Conservation (phyloP, 2,329 filamentous ascomycete genomes). For the Penicillium olsonii region DNA sequence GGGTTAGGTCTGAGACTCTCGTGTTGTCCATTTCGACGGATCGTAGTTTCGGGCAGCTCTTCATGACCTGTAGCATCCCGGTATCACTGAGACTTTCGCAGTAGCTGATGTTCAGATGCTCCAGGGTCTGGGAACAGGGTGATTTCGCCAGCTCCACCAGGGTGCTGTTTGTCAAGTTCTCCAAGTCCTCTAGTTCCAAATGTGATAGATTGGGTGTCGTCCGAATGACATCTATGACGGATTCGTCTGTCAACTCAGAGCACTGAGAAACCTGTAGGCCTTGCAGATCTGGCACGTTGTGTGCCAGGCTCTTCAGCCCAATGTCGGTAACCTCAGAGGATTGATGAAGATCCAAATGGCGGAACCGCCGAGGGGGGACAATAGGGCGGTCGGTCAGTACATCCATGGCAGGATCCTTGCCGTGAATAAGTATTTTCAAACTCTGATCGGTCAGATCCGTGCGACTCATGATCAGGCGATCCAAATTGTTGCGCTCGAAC, state of each 20-base stretch:
- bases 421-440: constrained; percentile 73
- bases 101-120: constrained; percentile 85
- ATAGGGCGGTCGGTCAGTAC: constrained; percentile 74
- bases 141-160: constrained; percentile 74
- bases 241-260: constrained; percentile 69
- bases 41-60: constrained; percentile 68
- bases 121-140: constrained; percentile 69
- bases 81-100: constrained; percentile 82
- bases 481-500: constrained; percentile 77
- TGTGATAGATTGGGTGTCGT: constrained; percentile 78
- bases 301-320: constrained; percentile 70
- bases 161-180: constrained; percentile 72
- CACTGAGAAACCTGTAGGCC: constrained; percentile 82
- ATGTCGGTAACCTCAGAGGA: constrained; percentile 72
- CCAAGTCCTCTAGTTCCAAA: constrained; percentile 85
- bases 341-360: constrained; percentile 81
- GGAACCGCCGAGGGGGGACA: constrained; percentile 74
- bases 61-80: constrained; percentile 81
- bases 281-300: constrained; percentile 76
- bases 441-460: constrained; percentile 74
- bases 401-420: constrained; percentile 75
- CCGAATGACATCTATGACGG: constrained; percentile 70
- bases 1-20: constrained; percentile 78
- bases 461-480: constrained; percentile 79
- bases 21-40: constrained; percentile 92